These are phyloP conservation scores for Cyberlindnera amylophila DNA, from an alignment of 805 yeast species.

Conservation along the genomic window DNA sequence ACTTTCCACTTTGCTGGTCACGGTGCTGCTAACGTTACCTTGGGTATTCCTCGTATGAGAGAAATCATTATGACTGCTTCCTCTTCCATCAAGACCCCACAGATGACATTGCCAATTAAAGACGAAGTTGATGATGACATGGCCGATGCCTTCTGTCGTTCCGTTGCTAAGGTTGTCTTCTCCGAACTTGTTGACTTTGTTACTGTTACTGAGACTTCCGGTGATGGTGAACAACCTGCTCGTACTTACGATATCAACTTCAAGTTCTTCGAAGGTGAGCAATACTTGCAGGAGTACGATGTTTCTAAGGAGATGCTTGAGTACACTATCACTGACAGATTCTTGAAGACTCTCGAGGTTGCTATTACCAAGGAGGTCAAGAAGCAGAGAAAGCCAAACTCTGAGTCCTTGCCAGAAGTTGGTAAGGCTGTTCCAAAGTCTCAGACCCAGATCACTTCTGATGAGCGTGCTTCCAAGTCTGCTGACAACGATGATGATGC, in stretches of 20 bases:
- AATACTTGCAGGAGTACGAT: constrained; percentile 86
- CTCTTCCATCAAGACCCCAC: constrained; percentile 94
- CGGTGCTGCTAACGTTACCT: constrained; percentile 99
- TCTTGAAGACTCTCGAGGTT: constrained; percentile 67
- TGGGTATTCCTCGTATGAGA: constrained; percentile 99
- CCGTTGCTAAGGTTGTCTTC: constrained; percentile 77
- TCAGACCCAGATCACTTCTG: constrained; percentile 35
- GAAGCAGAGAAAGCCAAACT: constrained; percentile 59
- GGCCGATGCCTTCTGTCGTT: constrained; percentile 91
- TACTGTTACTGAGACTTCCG: constrained; percentile 84
- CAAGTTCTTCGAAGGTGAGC: constrained; percentile 68
- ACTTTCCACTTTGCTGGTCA: constrained; percentile 99
- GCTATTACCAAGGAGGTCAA: constrained; percentile 77
- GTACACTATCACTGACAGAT: constrained; percentile 55
- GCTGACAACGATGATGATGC: constrained; percentile 50
- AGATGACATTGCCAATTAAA: constrained; percentile 88
- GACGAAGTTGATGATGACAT: constrained; percentile 76
- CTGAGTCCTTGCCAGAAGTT: constrained; percentile 53
- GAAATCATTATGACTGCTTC: constrained; percentile 99
- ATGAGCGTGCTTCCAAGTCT: constrained; percentile 32
- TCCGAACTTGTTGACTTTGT: constrained; percentile 88
- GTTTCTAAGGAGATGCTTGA: constrained; percentile 78
- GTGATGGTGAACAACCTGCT: constrained; percentile 45
- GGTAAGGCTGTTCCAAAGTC: constrained; percentile 68
- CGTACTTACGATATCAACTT: constrained; percentile 76